Evolutionary conservation across 495 filamentous ascomycete genomes (phyloP).

Genomic region (Lindgomyces ingoldianus): DNA sequence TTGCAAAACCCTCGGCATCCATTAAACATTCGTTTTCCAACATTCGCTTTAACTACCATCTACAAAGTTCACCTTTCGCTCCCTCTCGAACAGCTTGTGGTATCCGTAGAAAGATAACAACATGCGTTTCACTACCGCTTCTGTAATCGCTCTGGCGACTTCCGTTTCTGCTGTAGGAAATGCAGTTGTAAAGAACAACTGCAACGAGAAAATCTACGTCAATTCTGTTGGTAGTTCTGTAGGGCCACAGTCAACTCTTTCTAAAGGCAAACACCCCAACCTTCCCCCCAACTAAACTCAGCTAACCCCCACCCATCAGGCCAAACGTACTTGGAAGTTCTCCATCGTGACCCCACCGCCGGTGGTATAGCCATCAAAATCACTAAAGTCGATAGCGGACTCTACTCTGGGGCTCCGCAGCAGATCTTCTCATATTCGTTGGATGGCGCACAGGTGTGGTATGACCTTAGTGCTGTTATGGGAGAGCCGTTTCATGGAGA

Average conservation of each 20-base stretch:
- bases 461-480: conserved; percentile 59
- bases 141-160: conserved; percentile 10
- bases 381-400: conserved; percentile 51
- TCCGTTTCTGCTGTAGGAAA: conserved; percentile 49
- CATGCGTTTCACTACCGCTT: conserved; percentile 27
- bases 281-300: neutral
- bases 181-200: conserved; percentile 57
- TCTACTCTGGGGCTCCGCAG: conserved; percentile 56
- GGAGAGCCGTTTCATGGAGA: conserved; percentile 57
- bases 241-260: conserved; percentile 42
- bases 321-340: conserved; percentile 10
- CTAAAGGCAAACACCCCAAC: conserved; percentile 33
- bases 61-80: neutral
- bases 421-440: conserved; percentile 58
- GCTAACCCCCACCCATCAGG: conserved; percentile 39
- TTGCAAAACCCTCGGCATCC: no score
- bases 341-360: conserved; percentile 39
- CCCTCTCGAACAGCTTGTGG: neutral
- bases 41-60: neutral
- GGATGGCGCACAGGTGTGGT: conserved; percentile 54
- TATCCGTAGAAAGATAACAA: neutral
- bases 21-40: neutral
- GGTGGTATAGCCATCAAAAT: conserved; percentile 61
- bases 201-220: conserved; percentile 51
- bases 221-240: conserved; percentile 59